Base-by-base conservation (phyloP, 2,329 filamentous ascomycete genomes). In the Fusarium bactridioides region DNA sequence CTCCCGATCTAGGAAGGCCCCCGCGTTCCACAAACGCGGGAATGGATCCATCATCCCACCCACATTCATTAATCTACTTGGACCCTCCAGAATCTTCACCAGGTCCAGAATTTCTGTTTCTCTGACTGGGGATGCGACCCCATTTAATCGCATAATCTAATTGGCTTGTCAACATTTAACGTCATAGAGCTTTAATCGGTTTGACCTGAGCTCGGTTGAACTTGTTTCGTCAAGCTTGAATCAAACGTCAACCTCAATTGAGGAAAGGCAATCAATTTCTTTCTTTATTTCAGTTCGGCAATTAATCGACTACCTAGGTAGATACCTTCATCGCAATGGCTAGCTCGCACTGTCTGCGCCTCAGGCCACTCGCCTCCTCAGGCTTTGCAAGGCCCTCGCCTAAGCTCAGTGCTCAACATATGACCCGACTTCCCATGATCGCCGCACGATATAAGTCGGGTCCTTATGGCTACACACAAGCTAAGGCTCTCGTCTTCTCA, bases 391-490 rank as follows among this genome's bases (percentile, higher is more conserved):
- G 76, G 31, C 77, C 74, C 37, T 74, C 72, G 21, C 61, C 70
- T 35, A 73, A 64, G 64, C 68, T 73, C 54, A 72, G 58, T 44
- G 50, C 53, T 43, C 67, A 67, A 23, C 35, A 38, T 41, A 65
- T 70, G 45, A 64, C 70, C 61, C 71, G 53, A 35, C 68, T 80
- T 23, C 73, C 77, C 47, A 58, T 56, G 58, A 73, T 72, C 47
- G 70, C 80, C 23, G 79, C 82, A 59, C 85, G 88, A 48, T 79
- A 80, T 80, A 89, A 88, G 78, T 90, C 88, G 8, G 88, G 87
- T 0, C 88, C 89, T 1, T 95, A 94, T 79, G 93, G 93, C 77
- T 96, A 96, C 83, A 93, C 92, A 45, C 93, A 95, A 82, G 91
- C 93, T 72, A 95, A 94, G 84, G 89, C 92, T n/a, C 89, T 96